Evolutionary conservation across 257 asterid species (phyloP), one percentile per base, ranked within the genome.

Genomic region (Gentiana straminea): DNA sequence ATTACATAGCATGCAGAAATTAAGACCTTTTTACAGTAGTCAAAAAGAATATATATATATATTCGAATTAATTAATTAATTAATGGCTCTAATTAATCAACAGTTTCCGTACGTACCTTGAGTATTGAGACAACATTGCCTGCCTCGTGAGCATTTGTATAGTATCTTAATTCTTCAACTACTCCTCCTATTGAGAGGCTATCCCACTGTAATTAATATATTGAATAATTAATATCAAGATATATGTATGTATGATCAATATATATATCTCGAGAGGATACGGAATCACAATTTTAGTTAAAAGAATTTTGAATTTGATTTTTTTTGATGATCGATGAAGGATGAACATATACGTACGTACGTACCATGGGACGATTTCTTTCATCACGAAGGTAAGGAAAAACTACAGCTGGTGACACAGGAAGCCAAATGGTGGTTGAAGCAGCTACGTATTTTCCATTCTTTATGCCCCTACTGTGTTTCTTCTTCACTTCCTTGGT

Each of bases 401-500:
- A 64, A 7, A 70, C 70, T 0, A 35, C 0, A 34, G 49, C 43
- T 0, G 65, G 64, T 4, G 53, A 33, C 15, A 59, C 35, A 11
- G 75, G 63, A 32, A 70, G 43, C 75, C 75, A 70, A 3, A 60
- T 59, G 2, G 49, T 64, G 10, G 54, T 60, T 48, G 70, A 41
- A 44, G 70, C 67, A 57, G 36, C 51, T 0, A 70, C 34, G 33
- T 64, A 13, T 7, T 13, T 6, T 12, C 34, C 56, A 32, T 52
- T 33, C 24, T 24, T 24, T 24, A 24, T 24, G 24, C 24, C 24
- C 24, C 24, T 24, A 24, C 24, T 24, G 24, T 24, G 24, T 24
- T 24, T 24, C 24, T 24, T 24, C 34, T 51, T 55, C 6, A 3
- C 32, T 39, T 49, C 37, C 13, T 57, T 52, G 10, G 59, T 59